Evolutionary conservation across 805 yeast species (phyloP).

Genomic region (Priceomyces carsonii): DNA sequence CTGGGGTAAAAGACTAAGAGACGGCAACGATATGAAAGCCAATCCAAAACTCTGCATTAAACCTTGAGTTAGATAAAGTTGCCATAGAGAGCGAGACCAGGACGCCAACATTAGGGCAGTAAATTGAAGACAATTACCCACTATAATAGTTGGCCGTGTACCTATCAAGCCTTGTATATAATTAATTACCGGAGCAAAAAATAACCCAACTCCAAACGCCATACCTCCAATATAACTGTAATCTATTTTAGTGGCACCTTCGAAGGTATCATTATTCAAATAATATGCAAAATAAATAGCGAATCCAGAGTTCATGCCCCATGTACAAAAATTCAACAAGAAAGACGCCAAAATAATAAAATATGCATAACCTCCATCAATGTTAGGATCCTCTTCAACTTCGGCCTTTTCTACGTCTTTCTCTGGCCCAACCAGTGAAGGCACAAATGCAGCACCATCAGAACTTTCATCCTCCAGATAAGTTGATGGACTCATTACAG

Average conservation of each 20-base stretch:
- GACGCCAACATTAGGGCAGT: constrained; percentile 61
- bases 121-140: constrained; percentile 55
- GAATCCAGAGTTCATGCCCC: constrained; percentile 75
- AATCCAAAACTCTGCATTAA: constrained; percentile 59
- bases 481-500: too few species aligned
- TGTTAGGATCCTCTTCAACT: constrained; percentile 8
- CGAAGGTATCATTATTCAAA: constrained; percentile 48
- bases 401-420: constrained; percentile 5
- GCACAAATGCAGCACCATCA: too few species aligned
- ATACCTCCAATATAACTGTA: constrained; percentile 71
- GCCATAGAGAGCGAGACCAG: constrained; percentile 60
- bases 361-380: constrained; percentile 73
- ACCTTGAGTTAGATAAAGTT: constrained; percentile 69
- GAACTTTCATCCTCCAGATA: too few species aligned
- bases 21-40: constrained; percentile 60
- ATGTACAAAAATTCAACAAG: constrained; percentile 56
- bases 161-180: constrained; percentile 47
- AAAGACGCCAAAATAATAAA: constrained; percentile 53
- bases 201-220: constrained; percentile 56
- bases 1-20: constrained; percentile 60
- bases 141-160: constrained; percentile 34
- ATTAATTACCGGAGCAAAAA: constrained; percentile 52
- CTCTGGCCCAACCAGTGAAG: too few species aligned
- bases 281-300: constrained; percentile 64
- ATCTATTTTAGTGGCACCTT: constrained; percentile 56